Percentiles rank a stretch among this genome's conserved stretches.
Evolutionary conservation across 2,329 filamentous ascomycete genomes (phyloP).

Genomic region (Fusarium transvaalense): DNA sequence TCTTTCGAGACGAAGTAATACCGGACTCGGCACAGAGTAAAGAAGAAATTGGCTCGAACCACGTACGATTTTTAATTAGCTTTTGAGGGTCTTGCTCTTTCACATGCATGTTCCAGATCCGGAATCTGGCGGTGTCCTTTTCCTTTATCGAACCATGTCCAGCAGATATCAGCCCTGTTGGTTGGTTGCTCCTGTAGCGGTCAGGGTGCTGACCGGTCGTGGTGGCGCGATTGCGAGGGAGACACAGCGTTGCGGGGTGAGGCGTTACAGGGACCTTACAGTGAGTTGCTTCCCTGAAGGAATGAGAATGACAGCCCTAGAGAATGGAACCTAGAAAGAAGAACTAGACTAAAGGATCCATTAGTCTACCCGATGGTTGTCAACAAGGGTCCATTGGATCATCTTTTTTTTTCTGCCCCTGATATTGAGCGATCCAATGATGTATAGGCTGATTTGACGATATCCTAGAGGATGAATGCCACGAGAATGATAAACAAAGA

Average conservation of each 20-base stretch:
- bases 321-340: slow-evolving; percentile 2
- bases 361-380: slow-evolving; percentile 9
- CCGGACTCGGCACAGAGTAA: slow-evolving; percentile 24
- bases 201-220: slow-evolving; percentile 33
- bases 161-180: slow-evolving; percentile 16
- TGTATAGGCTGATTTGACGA: slow-evolving; percentile 36
- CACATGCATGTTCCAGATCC: slow-evolving; percentile 42
- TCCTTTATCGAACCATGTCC: slow-evolving; percentile 39
- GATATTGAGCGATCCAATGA: slow-evolving; percentile 24
- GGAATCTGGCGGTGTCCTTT: slow-evolving; percentile 42
- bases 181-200: slow-evolving; percentile 37
- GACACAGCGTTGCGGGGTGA: slow-evolving; percentile 35
- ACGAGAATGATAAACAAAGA: slow-evolving; percentile 21
- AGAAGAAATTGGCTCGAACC: slow-evolving; percentile 26
- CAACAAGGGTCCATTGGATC: slow-evolving; percentile 16
- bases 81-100: slow-evolving; percentile 20
- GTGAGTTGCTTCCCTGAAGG: slow-evolving; percentile 16
- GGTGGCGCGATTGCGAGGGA: slow-evolving; percentile 38
- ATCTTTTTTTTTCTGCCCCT: slow-evolving; percentile 22
- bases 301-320: slow-evolving; percentile 22
- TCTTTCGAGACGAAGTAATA: slow-evolving; percentile 38
- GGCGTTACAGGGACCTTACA: slow-evolving; percentile 35
- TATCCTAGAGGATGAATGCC: slow-evolving; percentile 8
- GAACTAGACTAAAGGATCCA: not conserved
- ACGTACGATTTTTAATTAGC: slow-evolving; percentile 36